phyloP scores from a whole-genome alignment of 2,329 filamentous ascomycete genomes.

The Colletotrichum tropicale region DNA sequence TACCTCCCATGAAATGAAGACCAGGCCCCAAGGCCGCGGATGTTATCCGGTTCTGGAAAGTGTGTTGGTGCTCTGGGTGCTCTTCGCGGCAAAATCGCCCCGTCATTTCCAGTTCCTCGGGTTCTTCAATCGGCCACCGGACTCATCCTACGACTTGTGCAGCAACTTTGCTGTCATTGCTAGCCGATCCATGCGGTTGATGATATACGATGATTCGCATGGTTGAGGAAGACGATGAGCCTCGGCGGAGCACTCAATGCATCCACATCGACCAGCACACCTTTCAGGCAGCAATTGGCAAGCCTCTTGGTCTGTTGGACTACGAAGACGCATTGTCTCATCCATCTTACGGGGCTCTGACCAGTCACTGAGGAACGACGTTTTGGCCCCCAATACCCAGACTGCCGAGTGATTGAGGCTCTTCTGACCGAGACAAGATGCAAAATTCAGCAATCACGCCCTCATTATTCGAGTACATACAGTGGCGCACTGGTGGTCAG shows the following conservation, averaged over 20 bases:
- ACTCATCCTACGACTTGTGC: neutral
- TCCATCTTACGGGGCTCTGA: neutral
- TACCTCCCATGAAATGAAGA: neutral
- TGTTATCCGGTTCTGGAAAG: slow-evolving; percentile 7
- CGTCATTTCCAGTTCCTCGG: slow-evolving; percentile 10
- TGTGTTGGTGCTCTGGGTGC: slow-evolving; percentile 11
- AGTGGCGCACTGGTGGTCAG: neutral
- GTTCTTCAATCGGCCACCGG: neutral
- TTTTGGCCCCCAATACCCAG: neutral
- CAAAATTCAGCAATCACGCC: neutral
- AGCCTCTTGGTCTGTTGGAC: neutral
- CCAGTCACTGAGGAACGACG: neutral
- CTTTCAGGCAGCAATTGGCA: neutral
- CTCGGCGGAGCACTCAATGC: neutral
- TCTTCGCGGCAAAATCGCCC: slow-evolving; percentile 17
- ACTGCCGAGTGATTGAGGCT: neutral
- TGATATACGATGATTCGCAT: neutral
- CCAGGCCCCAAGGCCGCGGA: neutral
- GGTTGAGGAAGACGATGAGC: neutral
- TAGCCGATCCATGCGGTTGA: neutral
- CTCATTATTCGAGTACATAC: neutral
- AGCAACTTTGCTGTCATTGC: neutral
- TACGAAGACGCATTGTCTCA: neutral
- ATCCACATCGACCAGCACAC: neutral
- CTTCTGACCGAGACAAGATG: neutral